These are phyloP conservation scores for Camelina neglecta DNA, from an alignment of 345 rosid species.

Conservation along the genomic window DNA sequence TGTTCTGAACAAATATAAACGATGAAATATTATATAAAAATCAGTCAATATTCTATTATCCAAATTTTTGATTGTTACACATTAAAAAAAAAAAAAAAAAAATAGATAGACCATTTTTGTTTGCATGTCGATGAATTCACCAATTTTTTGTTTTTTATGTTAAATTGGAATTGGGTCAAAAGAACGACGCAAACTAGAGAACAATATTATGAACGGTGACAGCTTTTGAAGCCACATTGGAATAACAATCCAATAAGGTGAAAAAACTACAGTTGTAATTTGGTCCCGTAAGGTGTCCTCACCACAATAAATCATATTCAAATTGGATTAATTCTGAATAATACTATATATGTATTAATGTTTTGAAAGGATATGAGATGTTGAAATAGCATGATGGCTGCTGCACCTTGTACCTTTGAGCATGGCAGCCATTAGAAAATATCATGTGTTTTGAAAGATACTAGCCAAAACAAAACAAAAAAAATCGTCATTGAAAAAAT, in stretches of 20 bases:
- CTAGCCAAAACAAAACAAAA: background rate
- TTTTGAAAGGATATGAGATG: conserved; percentile 10
- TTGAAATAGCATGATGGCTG: conserved; percentile 9
- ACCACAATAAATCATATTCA: conserved; percentile 11
- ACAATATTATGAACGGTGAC: background rate
- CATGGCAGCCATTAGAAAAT: background rate
- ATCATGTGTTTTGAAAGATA: conserved; percentile 4
- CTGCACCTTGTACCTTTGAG: conserved; percentile 1
- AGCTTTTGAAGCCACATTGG: background rate
- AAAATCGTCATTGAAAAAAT: background rate
- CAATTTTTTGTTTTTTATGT: too few relatives aligned
- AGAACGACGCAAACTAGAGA: background rate
- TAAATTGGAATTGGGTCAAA: too few relatives aligned
- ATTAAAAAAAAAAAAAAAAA: too few relatives aligned
- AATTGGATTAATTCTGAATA: background rate
- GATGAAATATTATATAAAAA: too few relatives aligned
- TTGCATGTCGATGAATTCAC: background rate
- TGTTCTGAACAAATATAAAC: too few relatives aligned
- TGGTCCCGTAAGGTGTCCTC: background rate
- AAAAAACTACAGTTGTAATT: conserved; percentile 13
- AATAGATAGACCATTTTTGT: too few relatives aligned
- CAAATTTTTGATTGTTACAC: background rate
- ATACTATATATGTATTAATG: background rate
- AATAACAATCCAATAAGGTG: background rate
- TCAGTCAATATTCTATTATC: too few relatives aligned